Evolutionary conservation across 768 basidiomycete genomes (phyloP).

Genomic region (Vararia minispora): DNA sequence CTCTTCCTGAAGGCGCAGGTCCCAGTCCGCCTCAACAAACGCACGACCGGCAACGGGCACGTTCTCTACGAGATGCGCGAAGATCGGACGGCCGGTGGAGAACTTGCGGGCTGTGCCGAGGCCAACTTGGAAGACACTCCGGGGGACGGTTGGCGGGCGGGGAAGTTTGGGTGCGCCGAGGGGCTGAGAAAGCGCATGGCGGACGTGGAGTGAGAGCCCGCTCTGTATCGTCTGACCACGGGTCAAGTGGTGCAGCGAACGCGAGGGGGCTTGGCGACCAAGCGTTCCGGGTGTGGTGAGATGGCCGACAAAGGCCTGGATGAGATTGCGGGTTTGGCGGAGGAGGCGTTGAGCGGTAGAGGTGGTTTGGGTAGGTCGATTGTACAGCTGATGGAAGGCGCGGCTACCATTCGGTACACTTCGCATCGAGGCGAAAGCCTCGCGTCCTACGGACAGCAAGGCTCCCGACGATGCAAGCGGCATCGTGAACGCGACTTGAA

Average conservation of each 20-base stretch:
- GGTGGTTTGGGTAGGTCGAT: constrained; percentile 20
- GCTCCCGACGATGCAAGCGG: constrained; percentile 21
- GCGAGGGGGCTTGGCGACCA: constrained; percentile 21
- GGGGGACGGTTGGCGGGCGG: constrained; percentile 37
- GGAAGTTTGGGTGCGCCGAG: constrained; percentile 44
- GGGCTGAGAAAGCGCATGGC: constrained; percentile 37
- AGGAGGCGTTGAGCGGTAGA: constrained; percentile 34
- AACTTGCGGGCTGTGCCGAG: constrained; percentile 71
- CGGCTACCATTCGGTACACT: constrained; percentile 21
- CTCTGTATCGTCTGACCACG: constrained; percentile 34
- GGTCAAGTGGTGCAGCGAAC: constrained; percentile 18
- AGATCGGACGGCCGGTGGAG: constrained; percentile 59
- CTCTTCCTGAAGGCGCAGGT: constrained; percentile 42
- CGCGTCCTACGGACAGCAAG: constrained; percentile 15
- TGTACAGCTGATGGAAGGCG: constrained; percentile 35
- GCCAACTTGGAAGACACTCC: constrained; percentile 54
- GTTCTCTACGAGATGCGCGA: constrained; percentile 72
- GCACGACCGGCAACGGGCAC: constrained; percentile 69
- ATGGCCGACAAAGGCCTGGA: constrained; percentile 44
- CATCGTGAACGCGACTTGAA: constrained; percentile 21
- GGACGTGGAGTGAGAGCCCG: constrained; percentile 44
- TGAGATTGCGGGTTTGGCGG: constrained; percentile 39
- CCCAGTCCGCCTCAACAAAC: constrained; percentile 64
- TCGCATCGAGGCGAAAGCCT: constrained; percentile 14
- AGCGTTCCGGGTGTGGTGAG: constrained; percentile 43